Percentiles rank a stretch among this genome's conserved stretches.
These are phyloP conservation scores for Corrigiola litoralis DNA, from an alignment of 179 eudicot genomes.

Conservation along the genomic window DNA sequence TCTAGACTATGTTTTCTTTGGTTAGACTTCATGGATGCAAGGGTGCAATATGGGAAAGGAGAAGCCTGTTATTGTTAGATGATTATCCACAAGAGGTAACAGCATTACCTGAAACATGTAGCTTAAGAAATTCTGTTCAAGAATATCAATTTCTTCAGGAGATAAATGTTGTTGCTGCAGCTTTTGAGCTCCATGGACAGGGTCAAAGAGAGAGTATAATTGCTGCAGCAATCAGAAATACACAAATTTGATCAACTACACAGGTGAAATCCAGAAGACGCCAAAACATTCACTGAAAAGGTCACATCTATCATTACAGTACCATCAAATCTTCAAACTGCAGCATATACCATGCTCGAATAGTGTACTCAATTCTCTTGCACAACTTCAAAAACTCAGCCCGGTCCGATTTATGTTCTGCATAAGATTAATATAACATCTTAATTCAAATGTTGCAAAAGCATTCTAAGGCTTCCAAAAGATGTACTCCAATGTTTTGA, in stretches of 20 bases:
- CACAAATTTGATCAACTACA: background rate
- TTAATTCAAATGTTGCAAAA: background rate
- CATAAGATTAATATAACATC: background rate
- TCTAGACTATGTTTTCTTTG: background rate
- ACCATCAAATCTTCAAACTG: conserved; percentile 99
- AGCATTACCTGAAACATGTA: conserved; percentile 65
- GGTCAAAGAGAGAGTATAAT: conserved; percentile 91
- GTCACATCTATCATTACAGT: conserved; percentile 13
- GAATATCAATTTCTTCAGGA: conserved; percentile 65
- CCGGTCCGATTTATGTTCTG: conserved; percentile 71
- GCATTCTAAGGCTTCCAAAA: background rate
- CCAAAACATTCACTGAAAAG: background rate
- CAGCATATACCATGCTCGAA: conserved; percentile 92
- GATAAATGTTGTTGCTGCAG: conserved; percentile 81
- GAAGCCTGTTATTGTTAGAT: background rate
- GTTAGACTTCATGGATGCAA: background rate
- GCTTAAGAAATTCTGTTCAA: conserved; percentile 81
- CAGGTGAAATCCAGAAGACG: background rate
- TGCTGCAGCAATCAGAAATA: conserved; percentile 48
- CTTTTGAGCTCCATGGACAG: conserved; percentile 74
- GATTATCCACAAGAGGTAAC: background rate
- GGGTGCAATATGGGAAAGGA: background rate
- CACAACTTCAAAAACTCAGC: conserved; percentile 80
- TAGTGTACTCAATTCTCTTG: conserved; percentile 92
- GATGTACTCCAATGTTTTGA: background rate